Evolutionary conservation across 2,329 filamentous ascomycete species (phyloP).

Genomic region (Neofusicoccum ribis): DNA sequence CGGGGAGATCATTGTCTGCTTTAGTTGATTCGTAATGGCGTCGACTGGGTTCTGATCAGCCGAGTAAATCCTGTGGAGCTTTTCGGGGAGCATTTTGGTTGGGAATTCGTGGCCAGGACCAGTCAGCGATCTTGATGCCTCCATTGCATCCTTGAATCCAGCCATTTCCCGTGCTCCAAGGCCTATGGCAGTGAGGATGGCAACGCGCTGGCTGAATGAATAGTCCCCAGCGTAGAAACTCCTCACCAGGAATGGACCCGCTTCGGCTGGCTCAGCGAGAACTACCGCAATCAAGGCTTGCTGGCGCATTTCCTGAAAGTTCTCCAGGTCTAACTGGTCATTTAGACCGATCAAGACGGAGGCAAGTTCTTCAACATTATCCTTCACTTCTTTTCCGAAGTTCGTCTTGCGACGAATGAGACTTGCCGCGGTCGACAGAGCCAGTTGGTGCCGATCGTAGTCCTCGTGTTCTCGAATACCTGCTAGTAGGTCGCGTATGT

Average conservation of each 20-base stretch:
- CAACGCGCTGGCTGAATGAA: constrained; percentile 79
- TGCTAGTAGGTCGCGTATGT: constrained; percentile 79
- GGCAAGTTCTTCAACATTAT: constrained; percentile 80
- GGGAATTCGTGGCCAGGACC: constrained; percentile 57
- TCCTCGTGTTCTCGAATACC: constrained; percentile 80
- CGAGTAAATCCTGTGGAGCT: constrained; percentile 71
- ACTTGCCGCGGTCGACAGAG: constrained; percentile 70
- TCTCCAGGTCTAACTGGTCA: constrained; percentile 78
- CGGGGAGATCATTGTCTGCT: constrained; percentile 74
- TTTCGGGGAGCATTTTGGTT: constrained; percentile 73
- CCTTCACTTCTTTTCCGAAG: constrained; percentile 83
- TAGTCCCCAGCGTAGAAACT: constrained; percentile 92
- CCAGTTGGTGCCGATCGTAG: constrained; percentile 81
- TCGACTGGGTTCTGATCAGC: constrained; percentile 61
- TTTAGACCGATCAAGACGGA: constrained; percentile 75
- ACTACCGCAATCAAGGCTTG: constrained; percentile 82
- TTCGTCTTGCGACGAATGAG: constrained; percentile 86
- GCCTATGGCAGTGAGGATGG: constrained; percentile 78
- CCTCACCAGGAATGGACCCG: constrained; percentile 81
- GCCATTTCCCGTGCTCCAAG: constrained; percentile 82
- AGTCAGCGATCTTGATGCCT: constrained; percentile 28
- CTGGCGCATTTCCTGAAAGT: constrained; percentile 73
- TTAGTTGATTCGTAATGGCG: constrained; percentile 65
- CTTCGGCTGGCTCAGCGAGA: constrained; percentile 70
- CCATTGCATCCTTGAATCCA: constrained; percentile 64